These are phyloP conservation scores for Capsicum pubescens DNA, from an alignment of 257 asterid species.

Conservation along the genomic window DNA sequence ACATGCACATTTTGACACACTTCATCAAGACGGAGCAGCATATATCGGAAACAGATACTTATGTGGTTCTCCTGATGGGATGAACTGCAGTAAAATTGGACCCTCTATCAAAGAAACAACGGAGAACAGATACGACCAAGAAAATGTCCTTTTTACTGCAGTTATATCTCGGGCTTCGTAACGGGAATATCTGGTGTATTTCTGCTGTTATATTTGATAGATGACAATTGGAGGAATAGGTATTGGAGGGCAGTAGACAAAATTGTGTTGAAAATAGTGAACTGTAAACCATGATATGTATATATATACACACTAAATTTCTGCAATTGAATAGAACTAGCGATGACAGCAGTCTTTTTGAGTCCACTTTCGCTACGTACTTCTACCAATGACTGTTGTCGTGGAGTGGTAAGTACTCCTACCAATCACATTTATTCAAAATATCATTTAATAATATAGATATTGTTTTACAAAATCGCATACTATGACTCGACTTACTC, in stretches of 20 bases:
- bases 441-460: too few relatives aligned
- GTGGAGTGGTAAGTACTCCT: too few relatives aligned
- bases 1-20: conserved; percentile 23
- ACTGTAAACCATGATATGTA: not conserved
- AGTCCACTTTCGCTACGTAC: too few relatives aligned
- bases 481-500: too few relatives aligned
- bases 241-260: conserved; percentile 34
- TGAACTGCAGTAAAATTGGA: not conserved
- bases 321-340: too few relatives aligned
- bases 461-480: too few relatives aligned
- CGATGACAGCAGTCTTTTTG: too few relatives aligned
- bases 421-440: too few relatives aligned
- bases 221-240: conserved; percentile 23
- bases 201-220: not conserved
- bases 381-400: too few relatives aligned
- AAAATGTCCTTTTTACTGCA: not conserved
- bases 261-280: conserved; percentile 24
- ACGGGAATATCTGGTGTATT: conserved; percentile 18
- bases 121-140: not conserved
- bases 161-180: conserved; percentile 24
- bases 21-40: conserved; percentile 24
- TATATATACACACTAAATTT: too few relatives aligned
- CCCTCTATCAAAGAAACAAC: not conserved
- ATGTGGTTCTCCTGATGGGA: conserved; percentile 31
- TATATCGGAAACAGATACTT: conserved; percentile 22